These are phyloP conservation scores for Zygosaccharomyces siamensis DNA, from an alignment of 805 yeast species.

Conservation along the genomic window DNA sequence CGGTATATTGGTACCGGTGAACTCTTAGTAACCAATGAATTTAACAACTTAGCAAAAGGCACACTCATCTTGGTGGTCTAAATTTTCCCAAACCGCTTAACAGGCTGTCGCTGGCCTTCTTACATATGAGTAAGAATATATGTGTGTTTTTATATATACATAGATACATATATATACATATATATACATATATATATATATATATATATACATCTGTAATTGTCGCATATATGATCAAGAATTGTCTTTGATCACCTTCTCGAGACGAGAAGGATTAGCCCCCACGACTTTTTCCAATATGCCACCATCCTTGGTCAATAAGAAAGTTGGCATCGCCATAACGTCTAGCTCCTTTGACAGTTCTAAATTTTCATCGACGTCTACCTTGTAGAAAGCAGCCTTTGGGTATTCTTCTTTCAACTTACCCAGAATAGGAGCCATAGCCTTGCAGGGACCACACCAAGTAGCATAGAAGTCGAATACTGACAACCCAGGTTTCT, in stretches of 20 bases:
- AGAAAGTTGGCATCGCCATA: conserved; percentile 73
- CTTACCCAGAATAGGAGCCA: conserved; percentile 52
- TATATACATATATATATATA: not conserved
- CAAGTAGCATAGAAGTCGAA: conserved; percentile 68
- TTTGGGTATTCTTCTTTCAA: conserved; percentile 35
- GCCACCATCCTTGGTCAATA: conserved; percentile 57
- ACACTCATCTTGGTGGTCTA: conserved; percentile 9
- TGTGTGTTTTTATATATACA: not conserved
- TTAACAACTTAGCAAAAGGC: conserved; percentile 20
- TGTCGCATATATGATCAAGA: not conserved
- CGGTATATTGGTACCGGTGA: conserved; percentile 22
- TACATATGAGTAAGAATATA: not conserved
- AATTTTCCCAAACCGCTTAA: no score
- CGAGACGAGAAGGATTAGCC: conserved; percentile 42
- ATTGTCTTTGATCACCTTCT: conserved; percentile 31
- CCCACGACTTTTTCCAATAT: conserved; percentile 58
- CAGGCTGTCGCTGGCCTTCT: not conserved
- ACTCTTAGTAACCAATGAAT: conserved; percentile 20
- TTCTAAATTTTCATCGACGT: conserved; percentile 60
- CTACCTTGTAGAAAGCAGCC: conserved; percentile 63
- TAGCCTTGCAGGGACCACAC: conserved; percentile 79
- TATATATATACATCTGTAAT: not conserved
- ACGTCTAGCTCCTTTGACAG: conserved; percentile 58
- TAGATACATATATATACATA: not conserved
- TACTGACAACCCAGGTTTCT: conserved; percentile 37